Base-by-base conservation (phyloP, 2,329 filamentous ascomycete species). In the Aschersonia sp. region DNA sequence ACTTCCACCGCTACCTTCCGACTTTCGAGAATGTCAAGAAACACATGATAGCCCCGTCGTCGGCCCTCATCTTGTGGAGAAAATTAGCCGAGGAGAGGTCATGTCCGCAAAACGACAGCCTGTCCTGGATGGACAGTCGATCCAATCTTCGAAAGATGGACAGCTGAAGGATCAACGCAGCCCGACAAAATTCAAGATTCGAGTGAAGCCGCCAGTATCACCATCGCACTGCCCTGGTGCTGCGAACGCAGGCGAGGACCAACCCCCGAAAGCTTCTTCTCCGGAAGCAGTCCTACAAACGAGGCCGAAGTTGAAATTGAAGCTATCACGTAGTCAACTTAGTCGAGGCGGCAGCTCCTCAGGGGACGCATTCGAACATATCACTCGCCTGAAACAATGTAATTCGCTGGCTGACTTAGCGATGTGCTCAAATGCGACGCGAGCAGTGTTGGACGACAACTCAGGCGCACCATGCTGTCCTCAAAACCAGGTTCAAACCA, bases 1-100 rank as follows among this genome's bases (percentile, higher is more conserved):
- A 29, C 53, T 76, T 41, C 73, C 73, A 11, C 62, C 68, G 11
- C 52, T 74, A 6, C 71, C 72, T 4, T 57, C 56, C 5, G 59
- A 62, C 35, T 49, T 49, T 9, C 43, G 48, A 9, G 40, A 30
- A 41, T 42, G 37, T 9, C 46, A 43, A 29, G 45, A 43, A 5
- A 7, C 10, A 5, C 10, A 42, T 4, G 31, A 35, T 6, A 9
- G 14, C 2, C 41, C 11, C 30, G 22, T 10, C 42, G 5, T 8
- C 9, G 30, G 22, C 14, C 9, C 9, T 37, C 35, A 8, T 37
- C 8, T 37, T 37, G 8, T 8, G 35, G 35, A 22, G 22, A 22
- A 22, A 22, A 22, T 22, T 22, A 2, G 22, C 22, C 22, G 3
- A 22, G 22, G 22, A 22, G 22, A 22, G 3, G 22, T 22, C 22